Evolutionary conservation across 805 yeast genomes (phyloP).

Genomic region (Tetrapisispora namnaoensis): DNA sequence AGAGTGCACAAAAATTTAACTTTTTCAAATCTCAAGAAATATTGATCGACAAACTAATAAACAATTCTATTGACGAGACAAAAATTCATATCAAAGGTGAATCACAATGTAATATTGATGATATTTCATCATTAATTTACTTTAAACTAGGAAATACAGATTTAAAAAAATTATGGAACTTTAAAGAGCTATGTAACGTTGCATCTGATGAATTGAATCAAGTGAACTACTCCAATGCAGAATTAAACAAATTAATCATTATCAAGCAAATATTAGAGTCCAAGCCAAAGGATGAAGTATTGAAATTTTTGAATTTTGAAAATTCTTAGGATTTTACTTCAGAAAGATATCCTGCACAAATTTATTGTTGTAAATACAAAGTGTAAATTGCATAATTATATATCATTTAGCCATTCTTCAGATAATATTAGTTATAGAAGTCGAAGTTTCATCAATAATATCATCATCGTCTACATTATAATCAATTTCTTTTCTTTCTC

Average conservation of each 20-base stretch:
- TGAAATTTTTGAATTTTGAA: slow-evolving; percentile 43
- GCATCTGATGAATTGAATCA: slow-evolving; percentile 26
- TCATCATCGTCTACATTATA: slow-evolving; percentile 30
- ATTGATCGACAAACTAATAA: slow-evolving; percentile 25
- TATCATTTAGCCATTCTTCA: slow-evolving; percentile 1
- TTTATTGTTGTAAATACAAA: slow-evolving; percentile 1
- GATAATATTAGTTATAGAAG: slow-evolving; percentile 1
- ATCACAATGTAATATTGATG: slow-evolving; percentile 4
- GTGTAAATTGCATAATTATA: slow-evolving; percentile 1
- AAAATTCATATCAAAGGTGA: slow-evolving; percentile 6
- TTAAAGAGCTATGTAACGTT: slow-evolving; percentile 39
- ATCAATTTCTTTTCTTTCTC: slow-evolving; percentile 29
- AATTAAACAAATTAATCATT: slow-evolving; percentile 41
- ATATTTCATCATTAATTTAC: slow-evolving; percentile 26
- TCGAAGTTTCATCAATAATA: slow-evolving; percentile 23
- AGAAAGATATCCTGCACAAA: too few relatives aligned
- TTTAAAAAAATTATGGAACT: slow-evolving; percentile 32
- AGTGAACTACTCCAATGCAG: slow-evolving; percentile 20
- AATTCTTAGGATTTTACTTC: slow-evolving; percentile 1
- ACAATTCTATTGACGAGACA: slow-evolving; percentile 12
- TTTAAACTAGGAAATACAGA: slow-evolving; percentile 28
- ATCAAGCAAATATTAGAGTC: slow-evolving; percentile 52
- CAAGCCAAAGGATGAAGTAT: slow-evolving; percentile 59
- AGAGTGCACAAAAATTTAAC: slow-evolving; percentile 34
- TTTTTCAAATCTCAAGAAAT: slow-evolving; percentile 27